A percentile compares a stretch with the other conserved stretches of the same genome.
These are phyloP conservation scores for Aspergillus niger DNA, from an alignment of 2,329 filamentous ascomycete species.

Conservation along the genomic window DNA sequence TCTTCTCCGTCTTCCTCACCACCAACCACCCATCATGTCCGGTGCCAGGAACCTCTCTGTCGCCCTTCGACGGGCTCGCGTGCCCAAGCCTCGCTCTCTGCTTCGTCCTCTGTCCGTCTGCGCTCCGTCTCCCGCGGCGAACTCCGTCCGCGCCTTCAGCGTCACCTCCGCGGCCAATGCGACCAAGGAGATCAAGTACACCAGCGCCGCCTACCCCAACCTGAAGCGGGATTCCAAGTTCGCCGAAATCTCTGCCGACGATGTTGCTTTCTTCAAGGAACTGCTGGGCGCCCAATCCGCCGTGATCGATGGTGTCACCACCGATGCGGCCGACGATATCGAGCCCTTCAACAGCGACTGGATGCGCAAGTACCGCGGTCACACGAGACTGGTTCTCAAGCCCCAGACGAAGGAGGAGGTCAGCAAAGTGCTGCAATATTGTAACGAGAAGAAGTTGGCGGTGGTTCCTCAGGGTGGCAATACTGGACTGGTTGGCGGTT, in stretches of 20 bases:
- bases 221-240: slow-evolving; percentile 80
- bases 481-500: slow-evolving; percentile 92
- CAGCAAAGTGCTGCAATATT: slow-evolving; percentile 88
- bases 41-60: slow-evolving; percentile 33
- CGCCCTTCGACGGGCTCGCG: slow-evolving; percentile 36
- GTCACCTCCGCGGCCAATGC: slow-evolving; percentile 29
- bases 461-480: slow-evolving; percentile 98
- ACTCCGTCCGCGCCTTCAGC: slow-evolving; percentile 34
- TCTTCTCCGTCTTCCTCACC: background rate
- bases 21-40: slow-evolving; percentile 29
- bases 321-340: slow-evolving; percentile 75
- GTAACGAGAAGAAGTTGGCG: slow-evolving; percentile 87
- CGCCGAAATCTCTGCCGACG: slow-evolving; percentile 66
- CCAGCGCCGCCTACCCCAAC: slow-evolving; percentile 76
- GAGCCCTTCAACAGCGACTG: slow-evolving; percentile 95
- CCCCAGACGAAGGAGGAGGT: slow-evolving; percentile 83
- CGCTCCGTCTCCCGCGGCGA: slow-evolving; percentile 16
- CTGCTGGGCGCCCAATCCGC: slow-evolving; percentile 79
- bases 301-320: slow-evolving; percentile 78
- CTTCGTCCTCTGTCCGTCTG: slow-evolving; percentile 25
- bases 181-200: slow-evolving; percentile 64
- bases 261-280: slow-evolving; percentile 79
- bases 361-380: slow-evolving; percentile 98
- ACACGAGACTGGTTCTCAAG: slow-evolving; percentile 83
- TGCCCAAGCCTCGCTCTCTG: slow-evolving; percentile 31